Evolutionary conservation across 192 early-diverging fungal species (phyloP).

Genomic region (Coemansia asiatica): DNA sequence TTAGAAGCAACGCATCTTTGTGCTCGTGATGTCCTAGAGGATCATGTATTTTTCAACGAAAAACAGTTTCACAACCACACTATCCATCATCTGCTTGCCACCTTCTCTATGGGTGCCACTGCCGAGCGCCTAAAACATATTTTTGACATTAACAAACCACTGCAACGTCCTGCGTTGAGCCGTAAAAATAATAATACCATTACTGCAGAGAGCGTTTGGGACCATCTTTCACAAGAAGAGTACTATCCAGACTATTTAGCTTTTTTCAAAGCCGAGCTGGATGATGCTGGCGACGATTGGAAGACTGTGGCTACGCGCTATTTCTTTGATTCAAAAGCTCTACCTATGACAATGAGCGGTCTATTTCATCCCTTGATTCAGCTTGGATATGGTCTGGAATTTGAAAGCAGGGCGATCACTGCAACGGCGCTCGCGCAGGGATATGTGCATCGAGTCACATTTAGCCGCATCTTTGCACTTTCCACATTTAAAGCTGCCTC

Average conservation of each 20-base stretch:
- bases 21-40: conserved; percentile 50
- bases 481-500: conserved; percentile 14
- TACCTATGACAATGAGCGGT: conserved; percentile 55
- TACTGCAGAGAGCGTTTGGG: conserved; percentile 37
- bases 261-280: conserved; percentile 57
- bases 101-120: conserved; percentile 57
- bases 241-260: conserved; percentile 53
- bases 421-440: conserved; percentile 58
- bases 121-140: conserved; percentile 55
- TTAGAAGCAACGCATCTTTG: conserved; percentile 51
- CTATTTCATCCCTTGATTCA: conserved; percentile 64
- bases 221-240: conserved; percentile 37
- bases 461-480: conserved; percentile 9
- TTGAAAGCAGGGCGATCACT: conserved; percentile 55
- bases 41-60: conserved; percentile 61
- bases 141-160: conserved; percentile 46
- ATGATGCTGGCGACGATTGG: conserved; percentile 37
- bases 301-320: conserved; percentile 45
- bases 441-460: conserved; percentile 35
- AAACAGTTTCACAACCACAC: conserved; percentile 62
- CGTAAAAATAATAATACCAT: conserved; percentile 27
- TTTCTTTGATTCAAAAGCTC: conserved; percentile 47
- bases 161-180: conserved; percentile 21
- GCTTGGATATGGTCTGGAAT: conserved; percentile 65
- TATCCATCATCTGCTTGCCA: conserved; percentile 59